Evolutionary conservation across 1,139 yeast species (phyloP).

Genomic region (Lodderomyces orthopsilosis): DNA sequence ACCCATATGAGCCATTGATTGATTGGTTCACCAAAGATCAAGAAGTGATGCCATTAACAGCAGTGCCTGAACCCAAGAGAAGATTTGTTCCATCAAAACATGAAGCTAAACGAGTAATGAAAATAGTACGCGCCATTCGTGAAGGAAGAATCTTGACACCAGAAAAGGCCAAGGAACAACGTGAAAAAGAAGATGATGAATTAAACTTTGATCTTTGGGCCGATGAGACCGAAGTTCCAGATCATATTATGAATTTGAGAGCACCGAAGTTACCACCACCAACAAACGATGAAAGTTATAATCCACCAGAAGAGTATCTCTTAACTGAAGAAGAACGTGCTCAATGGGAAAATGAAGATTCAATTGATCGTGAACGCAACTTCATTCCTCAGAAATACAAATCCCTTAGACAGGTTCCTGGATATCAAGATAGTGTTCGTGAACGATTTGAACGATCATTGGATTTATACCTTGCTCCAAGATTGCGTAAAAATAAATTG

Average conservation of each 20-base stretch:
- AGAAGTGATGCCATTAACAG: conserved; percentile 90
- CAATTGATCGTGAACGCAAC: conserved; percentile 74
- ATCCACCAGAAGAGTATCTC: conserved; percentile 95
- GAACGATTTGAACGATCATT: conserved; percentile 93
- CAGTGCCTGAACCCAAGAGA: conserved; percentile 95
- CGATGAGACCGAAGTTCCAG: conserved; percentile 51
- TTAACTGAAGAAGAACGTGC: conserved; percentile 74
- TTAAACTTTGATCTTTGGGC: conserved; percentile 77
- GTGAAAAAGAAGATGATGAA: conserved; percentile 39
- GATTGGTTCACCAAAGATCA: conserved; percentile 91
- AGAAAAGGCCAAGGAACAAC: conserved; percentile 50
- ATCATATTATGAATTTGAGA: conserved; percentile 84
- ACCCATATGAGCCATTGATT: conserved; percentile 91
- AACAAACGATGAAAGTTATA: conserved; percentile 92
- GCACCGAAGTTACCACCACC: conserved; percentile 98
- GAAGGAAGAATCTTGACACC: conserved; percentile 91
- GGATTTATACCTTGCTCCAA: conserved; percentile 93
- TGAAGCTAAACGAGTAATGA: conserved; percentile 95
- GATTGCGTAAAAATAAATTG: conserved; percentile 87
- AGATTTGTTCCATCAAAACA: conserved; percentile 95
- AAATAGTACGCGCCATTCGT: conserved; percentile 91
- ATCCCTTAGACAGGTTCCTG: conserved; percentile 89
- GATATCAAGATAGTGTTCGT: conserved; percentile 78
- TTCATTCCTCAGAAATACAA: conserved; percentile 80
- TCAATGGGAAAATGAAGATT: conserved; percentile 70